Conservation (phyloP, 1,284 basidiomycete genomes). For the Tetrapyrgos nigripes region DNA sequence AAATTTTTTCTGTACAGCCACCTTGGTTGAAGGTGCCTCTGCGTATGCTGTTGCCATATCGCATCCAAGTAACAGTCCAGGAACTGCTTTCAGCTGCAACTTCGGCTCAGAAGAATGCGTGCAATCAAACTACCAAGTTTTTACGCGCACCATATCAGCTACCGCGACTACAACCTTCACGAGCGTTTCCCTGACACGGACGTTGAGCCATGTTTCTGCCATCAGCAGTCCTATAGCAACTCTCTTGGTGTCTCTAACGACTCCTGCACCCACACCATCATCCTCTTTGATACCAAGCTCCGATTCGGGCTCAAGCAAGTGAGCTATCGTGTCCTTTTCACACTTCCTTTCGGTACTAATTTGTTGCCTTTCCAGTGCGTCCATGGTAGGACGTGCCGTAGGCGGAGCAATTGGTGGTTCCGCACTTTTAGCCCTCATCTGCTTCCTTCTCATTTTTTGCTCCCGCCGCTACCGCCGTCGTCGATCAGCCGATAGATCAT, state of each 20-base stretch:
- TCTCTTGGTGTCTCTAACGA: too few species aligned
- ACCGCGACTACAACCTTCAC: background rate
- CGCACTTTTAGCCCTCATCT: background rate
- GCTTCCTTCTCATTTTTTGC: background rate
- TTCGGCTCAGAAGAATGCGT: background rate
- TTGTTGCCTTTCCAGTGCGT: background rate
- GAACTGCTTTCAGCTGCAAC: background rate
- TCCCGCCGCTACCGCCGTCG: conserved; percentile 1
- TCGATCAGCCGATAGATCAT: background rate
- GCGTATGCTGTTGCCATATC: conserved; percentile 7
- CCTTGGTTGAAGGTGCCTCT: conserved; percentile 7
- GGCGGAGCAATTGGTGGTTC: conserved; percentile 13
- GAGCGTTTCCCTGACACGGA: background rate
- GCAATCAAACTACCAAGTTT: background rate
- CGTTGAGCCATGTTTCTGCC: background rate
- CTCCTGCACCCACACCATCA: too few species aligned
- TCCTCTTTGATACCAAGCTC: background rate
- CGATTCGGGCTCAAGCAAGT: background rate
- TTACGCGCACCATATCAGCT: background rate
- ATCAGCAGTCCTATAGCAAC: too few species aligned
- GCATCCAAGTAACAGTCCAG: background rate
- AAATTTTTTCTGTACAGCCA: background rate
- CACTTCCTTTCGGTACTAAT: too few species aligned
- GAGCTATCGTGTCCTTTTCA: background rate
- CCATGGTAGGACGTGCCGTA: conserved; percentile 7